Percentiles rank a stretch among this genome's conserved stretches.
Conservation (phyloP, 75 land plant genomes). For the Ceratopteris richardii region DNA sequence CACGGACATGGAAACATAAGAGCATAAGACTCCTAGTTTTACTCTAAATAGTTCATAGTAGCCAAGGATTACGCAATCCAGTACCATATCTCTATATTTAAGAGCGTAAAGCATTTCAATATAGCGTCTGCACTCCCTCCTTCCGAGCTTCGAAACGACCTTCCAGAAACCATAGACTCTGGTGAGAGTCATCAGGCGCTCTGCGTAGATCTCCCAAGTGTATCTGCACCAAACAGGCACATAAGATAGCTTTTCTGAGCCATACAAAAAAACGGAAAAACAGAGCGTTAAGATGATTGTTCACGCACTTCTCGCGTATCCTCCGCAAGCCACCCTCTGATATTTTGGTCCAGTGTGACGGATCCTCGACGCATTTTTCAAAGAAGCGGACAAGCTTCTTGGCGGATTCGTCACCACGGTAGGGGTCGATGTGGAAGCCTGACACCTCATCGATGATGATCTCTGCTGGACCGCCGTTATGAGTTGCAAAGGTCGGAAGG, state of each 20-base stretch:
- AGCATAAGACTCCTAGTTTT: too few species aligned
- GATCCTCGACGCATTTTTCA: constrained; percentile 31
- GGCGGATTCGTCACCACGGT: constrained; percentile 28
- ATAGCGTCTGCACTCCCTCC: constrained; percentile 41
- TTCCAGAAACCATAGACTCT: constrained; percentile 65
- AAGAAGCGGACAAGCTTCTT: constrained; percentile 36
- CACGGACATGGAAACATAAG: too few species aligned
- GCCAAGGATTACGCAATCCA: too few species aligned
- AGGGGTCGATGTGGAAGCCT: constrained; percentile 62
- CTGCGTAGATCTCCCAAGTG: constrained; percentile 61
- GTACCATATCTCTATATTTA: constrained; percentile 45
- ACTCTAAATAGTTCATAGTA: too few species aligned
- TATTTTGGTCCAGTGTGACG: constrained; percentile 28
- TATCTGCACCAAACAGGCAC: constrained; percentile 18
- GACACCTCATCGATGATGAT: constrained; percentile 49
- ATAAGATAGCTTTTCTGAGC: too few species aligned
- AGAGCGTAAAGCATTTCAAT: constrained; percentile 58
- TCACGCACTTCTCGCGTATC: constrained; percentile 36
- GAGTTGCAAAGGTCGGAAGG: constrained; percentile 52
- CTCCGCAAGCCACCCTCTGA: constrained; percentile 40
- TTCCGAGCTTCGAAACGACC: constrained; percentile 42
- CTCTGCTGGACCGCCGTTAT: constrained; percentile 56
- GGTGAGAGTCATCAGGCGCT: constrained; percentile 43
- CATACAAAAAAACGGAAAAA: too few species aligned
- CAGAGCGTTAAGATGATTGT: too few species aligned